Evolutionary conservation across 441 rosid genomes (phyloP).

Genomic region (Manihot esculenta): DNA sequence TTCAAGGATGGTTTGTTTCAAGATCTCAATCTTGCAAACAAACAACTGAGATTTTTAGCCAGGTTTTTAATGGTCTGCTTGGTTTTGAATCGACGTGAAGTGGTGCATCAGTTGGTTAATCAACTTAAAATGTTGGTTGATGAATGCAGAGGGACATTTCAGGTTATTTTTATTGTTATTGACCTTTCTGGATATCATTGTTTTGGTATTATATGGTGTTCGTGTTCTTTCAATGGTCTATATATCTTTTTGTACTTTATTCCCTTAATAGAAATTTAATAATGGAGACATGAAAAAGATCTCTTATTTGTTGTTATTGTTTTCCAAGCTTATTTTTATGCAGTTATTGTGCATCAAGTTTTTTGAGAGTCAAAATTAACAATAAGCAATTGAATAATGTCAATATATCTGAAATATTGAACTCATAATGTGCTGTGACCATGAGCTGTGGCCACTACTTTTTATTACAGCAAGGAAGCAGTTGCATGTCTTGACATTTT

Average conservation of each 20-base stretch:
- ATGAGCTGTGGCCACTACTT: neutral
- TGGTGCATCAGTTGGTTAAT: conserved; percentile 81
- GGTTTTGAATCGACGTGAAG: conserved; percentile 75
- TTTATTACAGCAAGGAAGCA: neutral
- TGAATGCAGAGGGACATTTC: conserved; percentile 89
- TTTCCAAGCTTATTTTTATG: neutral
- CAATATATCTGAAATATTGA: neutral
- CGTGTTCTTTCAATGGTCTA: neutral
- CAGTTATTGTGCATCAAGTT: neutral
- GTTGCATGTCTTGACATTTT: neutral
- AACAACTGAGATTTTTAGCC: conserved; percentile 84
- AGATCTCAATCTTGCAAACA: conserved; percentile 81
- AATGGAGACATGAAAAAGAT: neutral
- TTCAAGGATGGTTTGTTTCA: conserved; percentile 83
- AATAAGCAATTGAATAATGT: neutral
- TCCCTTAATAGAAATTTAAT: neutral
- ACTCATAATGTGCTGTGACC: neutral
- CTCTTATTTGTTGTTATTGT: neutral
- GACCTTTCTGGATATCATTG: neutral
- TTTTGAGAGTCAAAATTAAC: neutral
- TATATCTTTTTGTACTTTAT: neutral
- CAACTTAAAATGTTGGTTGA: conserved; percentile 79
- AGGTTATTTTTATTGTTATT: conserved; percentile 42
- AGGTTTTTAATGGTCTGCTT: conserved; percentile 92
- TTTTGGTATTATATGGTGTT: neutral